Evolutionary conservation across 139 green algal species (phyloP), one percentile per base, ranked within the genome.

Genomic region (Pedinophyceae sp.): DNA sequence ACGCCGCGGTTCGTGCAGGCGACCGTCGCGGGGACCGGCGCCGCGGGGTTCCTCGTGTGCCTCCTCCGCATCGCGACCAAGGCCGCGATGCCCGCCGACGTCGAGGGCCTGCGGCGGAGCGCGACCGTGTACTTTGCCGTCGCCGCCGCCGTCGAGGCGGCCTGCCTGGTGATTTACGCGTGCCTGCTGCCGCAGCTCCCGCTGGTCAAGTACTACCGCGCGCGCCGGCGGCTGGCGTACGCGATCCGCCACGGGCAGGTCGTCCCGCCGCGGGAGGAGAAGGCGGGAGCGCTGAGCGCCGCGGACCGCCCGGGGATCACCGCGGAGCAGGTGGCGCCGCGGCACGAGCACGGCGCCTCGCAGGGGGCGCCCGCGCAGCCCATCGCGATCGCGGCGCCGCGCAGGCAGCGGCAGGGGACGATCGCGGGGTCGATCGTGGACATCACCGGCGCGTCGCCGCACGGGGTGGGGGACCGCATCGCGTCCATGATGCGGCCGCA

Each of bases 121-220:
- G 60, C 69, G 16, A 59, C 54, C 30, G 23, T 76, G 16, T 76
- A 76, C 61, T 76, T 76, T 41, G 50, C 22, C 23, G 17, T 76
- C 29, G 47, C 48, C 53, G 51, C 30, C 13, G 25, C 25, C 27
- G 26, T 59, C 53, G 19, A 27, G 22, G 38, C 43, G 5, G 25
- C 43, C 4, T 75, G 67, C 54, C 28, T 75, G 20, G 15, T 61
- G 26, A 25, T 17, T n/a, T 74, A 49, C 57, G 28, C 46, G 13
- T 19, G 6, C 23, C 28, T 75, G 17, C 19, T 25, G 18, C 20
- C 23, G 23, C 49, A 71, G 27, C 61, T 62, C 2, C 29, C 48
- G 23, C 6, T 54, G 67, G 20, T 64, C 10, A 43, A 43, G 34
- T n/a, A n/a, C n/a, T n/a, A n/a, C n/a, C n/a, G n/a, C n/a, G n/a